Evolutionary conservation across 2,329 filamentous ascomycete species (phyloP).

Genomic region (Tricladium varicosporioides): DNA sequence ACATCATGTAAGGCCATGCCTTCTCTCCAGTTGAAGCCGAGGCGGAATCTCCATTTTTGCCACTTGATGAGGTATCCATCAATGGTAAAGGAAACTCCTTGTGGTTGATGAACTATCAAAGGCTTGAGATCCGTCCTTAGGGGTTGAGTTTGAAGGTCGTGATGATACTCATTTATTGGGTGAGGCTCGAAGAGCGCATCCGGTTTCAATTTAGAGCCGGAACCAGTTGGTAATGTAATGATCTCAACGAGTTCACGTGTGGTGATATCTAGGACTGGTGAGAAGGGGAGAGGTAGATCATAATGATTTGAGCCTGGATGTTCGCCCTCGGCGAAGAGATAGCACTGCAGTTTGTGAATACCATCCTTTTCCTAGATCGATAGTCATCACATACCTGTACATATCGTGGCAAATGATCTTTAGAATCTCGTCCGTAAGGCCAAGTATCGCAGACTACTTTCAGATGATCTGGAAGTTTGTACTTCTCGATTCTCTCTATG

Average conservation of each 20-base stretch:
- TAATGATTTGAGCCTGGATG: slow-evolving; percentile 30
- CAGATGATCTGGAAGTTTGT: slow-evolving; percentile 20
- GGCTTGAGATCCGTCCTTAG: slow-evolving; percentile 52
- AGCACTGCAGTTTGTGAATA: slow-evolving; percentile 19
- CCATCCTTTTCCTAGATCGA: not conserved
- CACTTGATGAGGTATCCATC: slow-evolving; percentile 43
- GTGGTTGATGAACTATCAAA: slow-evolving; percentile 60
- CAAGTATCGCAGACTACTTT: slow-evolving; percentile 28
- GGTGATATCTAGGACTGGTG: slow-evolving; percentile 25
- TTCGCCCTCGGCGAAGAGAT: slow-evolving; percentile 21
- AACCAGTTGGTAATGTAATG: slow-evolving; percentile 24
- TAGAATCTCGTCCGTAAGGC: slow-evolving; percentile 27
- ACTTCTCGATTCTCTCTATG: slow-evolving; percentile 17
- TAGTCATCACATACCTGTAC: slow-evolving; percentile 18
- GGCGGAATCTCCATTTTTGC: slow-evolving; percentile 62
- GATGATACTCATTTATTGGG: slow-evolving; percentile 24
- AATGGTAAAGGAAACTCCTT: slow-evolving; percentile 58
- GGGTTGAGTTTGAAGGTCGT: slow-evolving; percentile 23
- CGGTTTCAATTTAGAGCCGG: slow-evolving; percentile 14
- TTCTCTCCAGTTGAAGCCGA: slow-evolving; percentile 60
- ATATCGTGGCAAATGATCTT: slow-evolving; percentile 23
- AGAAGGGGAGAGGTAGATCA: slow-evolving; percentile 26
- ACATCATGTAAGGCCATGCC: slow-evolving; percentile 61
- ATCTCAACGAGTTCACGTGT: slow-evolving; percentile 23
- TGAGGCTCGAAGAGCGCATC: slow-evolving; percentile 19